phyloP scores from a whole-genome alignment of 352 stramenopile species.

The Aphanomyces astaci region DNA sequence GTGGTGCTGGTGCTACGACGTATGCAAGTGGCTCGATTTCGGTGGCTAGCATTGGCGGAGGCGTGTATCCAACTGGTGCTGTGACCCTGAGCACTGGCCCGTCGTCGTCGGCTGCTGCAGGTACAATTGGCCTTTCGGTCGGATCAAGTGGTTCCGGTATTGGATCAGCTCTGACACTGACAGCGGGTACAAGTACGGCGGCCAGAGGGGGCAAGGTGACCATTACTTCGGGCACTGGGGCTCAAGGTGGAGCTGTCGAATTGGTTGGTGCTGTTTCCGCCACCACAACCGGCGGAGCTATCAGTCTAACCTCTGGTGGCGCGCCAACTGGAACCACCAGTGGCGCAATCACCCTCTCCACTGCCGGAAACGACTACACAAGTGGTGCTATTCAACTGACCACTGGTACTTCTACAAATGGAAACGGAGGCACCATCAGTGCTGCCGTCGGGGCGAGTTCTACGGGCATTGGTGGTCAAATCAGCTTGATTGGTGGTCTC shows the following conservation, averaged over 20 bases:
- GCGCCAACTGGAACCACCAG: constrained; percentile 2
- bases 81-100: neutral
- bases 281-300: constrained; percentile 6
- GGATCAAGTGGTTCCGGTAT: constrained; percentile 26
- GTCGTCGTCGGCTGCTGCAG: constrained; percentile 28
- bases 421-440: neutral
- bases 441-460: constrained; percentile 1
- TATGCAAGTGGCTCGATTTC: constrained; percentile 15
- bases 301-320: constrained; percentile 5
- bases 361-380: constrained; percentile 20
- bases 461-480: constrained; percentile 8
- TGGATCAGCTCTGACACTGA: constrained; percentile 27
- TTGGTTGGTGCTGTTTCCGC: constrained; percentile 1
- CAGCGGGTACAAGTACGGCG: constrained; percentile 6
- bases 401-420: constrained; percentile 28
- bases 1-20: constrained; percentile 13
- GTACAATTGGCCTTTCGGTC: constrained; percentile 36
- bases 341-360: constrained; percentile 11
- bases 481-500: neutral
- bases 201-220: constrained; percentile 2
- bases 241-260: constrained; percentile 18
- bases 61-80: constrained; percentile 3
- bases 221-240: constrained; percentile 3
- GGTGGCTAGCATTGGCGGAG: neutral
- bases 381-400: constrained; percentile 37